These are phyloP conservation scores for Aureobasidium vineae DNA, from an alignment of 2,329 filamentous ascomycete species.

Conservation along the genomic window DNA sequence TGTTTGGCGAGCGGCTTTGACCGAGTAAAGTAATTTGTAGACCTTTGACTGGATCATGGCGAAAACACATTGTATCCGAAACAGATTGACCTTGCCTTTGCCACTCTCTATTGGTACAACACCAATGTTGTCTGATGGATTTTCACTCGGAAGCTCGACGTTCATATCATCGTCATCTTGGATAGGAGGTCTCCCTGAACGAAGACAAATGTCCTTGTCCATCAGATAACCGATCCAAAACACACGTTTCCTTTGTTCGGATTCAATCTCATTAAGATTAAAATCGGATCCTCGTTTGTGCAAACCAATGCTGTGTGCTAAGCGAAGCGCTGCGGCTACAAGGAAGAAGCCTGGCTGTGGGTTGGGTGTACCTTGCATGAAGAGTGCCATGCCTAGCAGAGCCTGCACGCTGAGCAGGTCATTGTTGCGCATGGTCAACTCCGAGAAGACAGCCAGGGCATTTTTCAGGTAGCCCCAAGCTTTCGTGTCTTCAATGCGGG, in stretches of 20 bases:
- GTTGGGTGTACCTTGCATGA: conserved; percentile 94
- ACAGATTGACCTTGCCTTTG: conserved; percentile 91
- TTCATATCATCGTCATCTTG: conserved; percentile 88
- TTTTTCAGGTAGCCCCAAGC: conserved; percentile 97
- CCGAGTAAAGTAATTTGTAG: conserved; percentile 89
- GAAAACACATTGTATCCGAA: conserved; percentile 89
- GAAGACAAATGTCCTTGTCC: conserved; percentile 70
- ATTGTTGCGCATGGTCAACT: conserved; percentile 93
- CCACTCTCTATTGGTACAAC: conserved; percentile 89
- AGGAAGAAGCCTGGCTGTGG: conserved; percentile 92
- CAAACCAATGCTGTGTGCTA: conserved; percentile 90
- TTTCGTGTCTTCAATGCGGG: conserved; percentile 87
- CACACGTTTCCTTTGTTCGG: conserved; percentile 80
- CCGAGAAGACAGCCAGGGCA: conserved; percentile 86
- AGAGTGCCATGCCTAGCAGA: conserved; percentile 86
- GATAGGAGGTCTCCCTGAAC: conserved; percentile 68
- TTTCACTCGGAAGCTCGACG: conserved; percentile 86
- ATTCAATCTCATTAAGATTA: conserved; percentile 88
- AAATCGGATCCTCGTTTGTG: conserved; percentile 93
- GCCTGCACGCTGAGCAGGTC: conserved; percentile 94
- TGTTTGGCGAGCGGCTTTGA: conserved; percentile 85
- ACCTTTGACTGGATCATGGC: conserved; percentile 89
- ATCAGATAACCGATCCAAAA: conserved; percentile 76
- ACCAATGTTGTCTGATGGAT: conserved; percentile 88
- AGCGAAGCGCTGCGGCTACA: conserved; percentile 82